Conservation (phyloP, 2,329 filamentous ascomycete genomes). For the Talaromyces atroroseus region DNA sequence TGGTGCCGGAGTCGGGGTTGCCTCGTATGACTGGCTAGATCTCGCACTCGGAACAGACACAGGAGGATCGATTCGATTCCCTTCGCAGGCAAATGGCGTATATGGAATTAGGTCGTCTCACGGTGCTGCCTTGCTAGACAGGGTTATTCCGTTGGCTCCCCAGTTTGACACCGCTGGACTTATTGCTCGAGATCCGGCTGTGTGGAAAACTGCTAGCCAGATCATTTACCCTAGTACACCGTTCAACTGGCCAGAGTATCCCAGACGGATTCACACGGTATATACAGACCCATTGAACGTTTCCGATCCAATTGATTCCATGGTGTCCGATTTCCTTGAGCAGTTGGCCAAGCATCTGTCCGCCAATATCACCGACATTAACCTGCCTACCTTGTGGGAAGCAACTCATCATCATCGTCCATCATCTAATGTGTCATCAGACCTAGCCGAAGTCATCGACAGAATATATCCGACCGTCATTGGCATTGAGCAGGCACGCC, state of each 20-base stretch:
- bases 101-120: conserved; percentile 50
- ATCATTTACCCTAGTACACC: background rate
- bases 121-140: conserved; percentile 42
- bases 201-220: conserved; percentile 2
- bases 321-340: background rate
- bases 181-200: conserved; percentile 14
- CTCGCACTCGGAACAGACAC: conserved; percentile 26
- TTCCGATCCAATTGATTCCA: background rate
- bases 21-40: conserved; percentile 41
- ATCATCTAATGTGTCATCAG: background rate
- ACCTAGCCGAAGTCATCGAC: background rate
- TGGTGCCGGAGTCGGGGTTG: conserved; percentile 36
- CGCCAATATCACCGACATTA: background rate
- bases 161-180: conserved; percentile 44
- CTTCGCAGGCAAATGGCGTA: conserved; percentile 45
- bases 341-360: background rate
- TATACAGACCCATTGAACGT: background rate
- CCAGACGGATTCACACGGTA: background rate
- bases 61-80: conserved; percentile 35
- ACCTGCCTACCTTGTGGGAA: background rate
- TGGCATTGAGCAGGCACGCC: conserved; percentile 27
- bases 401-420: background rate
- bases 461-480: conserved; percentile 16
- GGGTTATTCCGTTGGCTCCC: conserved; percentile 44
- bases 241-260: conserved; percentile 1